Conservation (phyloP, 441 rosid species). For the Syzygium malaccense region DNA sequence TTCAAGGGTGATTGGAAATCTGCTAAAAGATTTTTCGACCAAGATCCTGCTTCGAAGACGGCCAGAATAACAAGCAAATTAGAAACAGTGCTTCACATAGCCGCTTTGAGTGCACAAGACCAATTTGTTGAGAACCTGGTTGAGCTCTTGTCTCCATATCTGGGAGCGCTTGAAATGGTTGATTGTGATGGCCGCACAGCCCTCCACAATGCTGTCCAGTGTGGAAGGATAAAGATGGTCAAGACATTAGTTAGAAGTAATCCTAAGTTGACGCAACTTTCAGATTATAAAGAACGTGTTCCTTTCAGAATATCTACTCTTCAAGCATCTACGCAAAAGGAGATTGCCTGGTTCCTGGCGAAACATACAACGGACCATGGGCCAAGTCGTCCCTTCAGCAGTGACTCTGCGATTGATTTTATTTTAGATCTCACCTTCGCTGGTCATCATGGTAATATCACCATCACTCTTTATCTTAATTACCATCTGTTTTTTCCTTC, state of each 20-base stretch:
- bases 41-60: accelerated
- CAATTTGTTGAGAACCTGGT: background rate
- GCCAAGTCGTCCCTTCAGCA: background rate
- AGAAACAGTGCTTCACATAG: background rate
- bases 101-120: background rate
- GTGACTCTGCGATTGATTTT: accelerated
- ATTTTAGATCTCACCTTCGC: accelerated
- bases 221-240: background rate
- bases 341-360: background rate
- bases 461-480: no score
- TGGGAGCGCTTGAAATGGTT: accelerated
- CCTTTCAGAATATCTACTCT: accelerated
- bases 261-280: accelerated
- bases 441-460: background rate
- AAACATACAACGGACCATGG: accelerated
- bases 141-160: accelerated
- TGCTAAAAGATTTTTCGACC: background rate
- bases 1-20: background rate
- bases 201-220: background rate
- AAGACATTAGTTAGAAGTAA: accelerated
- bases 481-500: no score
- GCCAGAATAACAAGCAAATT: background rate
- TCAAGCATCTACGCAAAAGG: accelerated
- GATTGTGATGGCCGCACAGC: background rate
- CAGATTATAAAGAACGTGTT: accelerated